These are phyloP conservation scores for Kodamaea jinghongensis DNA, from an alignment of 805 yeast species.

Conservation along the genomic window DNA sequence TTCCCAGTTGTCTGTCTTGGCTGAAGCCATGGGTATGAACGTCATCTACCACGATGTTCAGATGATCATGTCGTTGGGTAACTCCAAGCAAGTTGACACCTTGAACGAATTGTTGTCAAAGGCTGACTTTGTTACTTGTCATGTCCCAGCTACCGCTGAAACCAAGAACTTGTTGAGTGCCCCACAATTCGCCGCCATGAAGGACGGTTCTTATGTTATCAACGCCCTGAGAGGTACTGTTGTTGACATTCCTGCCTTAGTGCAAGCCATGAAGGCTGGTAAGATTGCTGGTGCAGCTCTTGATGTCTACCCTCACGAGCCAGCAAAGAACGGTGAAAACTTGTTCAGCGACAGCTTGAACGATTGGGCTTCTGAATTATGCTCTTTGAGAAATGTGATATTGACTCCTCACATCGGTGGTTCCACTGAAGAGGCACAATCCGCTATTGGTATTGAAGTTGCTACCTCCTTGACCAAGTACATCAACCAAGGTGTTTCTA, in stretches of 20 bases:
- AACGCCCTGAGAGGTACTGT: conserved; percentile 98
- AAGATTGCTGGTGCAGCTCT: conserved; percentile 96
- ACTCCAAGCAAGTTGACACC: conserved; percentile 87
- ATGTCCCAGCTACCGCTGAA: conserved; percentile 93
- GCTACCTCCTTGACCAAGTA: conserved; percentile 81
- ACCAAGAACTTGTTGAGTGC: conserved; percentile 86
- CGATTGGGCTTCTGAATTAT: conserved; percentile 78
- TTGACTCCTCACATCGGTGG: conserved; percentile 99
- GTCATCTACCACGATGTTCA: conserved; percentile 88
- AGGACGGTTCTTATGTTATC: conserved; percentile 89
- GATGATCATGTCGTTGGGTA: conserved; percentile 96
- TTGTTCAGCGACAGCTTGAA: conserved; percentile 72
- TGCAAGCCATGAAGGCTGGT: conserved; percentile 88
- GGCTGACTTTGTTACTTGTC: conserved; percentile 88
- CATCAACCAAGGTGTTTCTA: conserved; percentile 93
- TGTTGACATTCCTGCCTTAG: conserved; percentile 90
- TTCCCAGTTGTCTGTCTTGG: conserved; percentile 91
- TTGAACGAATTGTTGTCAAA: conserved; percentile 75
- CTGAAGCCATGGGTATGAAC: conserved; percentile 97
- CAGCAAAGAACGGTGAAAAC: conserved; percentile 91
- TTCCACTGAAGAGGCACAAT: conserved; percentile 98
- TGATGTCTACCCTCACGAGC: conserved; percentile 96
- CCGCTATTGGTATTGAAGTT: conserved; percentile 96
- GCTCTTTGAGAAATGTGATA: conserved; percentile 80
- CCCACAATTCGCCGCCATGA: conserved; percentile 94